These are phyloP conservation scores for Fusarium paranaense DNA, from an alignment of 2,329 filamentous ascomycete genomes.

Conservation along the genomic window DNA sequence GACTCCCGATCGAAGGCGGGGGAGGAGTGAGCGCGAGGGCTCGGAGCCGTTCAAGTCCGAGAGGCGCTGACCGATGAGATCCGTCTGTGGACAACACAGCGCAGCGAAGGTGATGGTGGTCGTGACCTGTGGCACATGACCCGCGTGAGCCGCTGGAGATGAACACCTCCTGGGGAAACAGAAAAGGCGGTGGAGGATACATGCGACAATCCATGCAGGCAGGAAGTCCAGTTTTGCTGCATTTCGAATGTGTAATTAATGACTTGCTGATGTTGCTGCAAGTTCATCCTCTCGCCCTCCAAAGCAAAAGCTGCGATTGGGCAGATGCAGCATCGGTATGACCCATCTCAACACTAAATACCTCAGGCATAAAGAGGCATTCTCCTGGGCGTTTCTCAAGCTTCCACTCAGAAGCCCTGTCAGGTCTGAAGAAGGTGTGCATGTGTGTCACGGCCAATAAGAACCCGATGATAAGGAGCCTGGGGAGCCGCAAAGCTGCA, in stretches of 20 bases:
- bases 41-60: conserved; percentile 16
- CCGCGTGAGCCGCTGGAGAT: conserved; percentile 28
- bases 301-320: conserved; percentile 22
- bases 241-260: conserved; percentile 11
- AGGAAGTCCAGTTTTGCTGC: conserved; percentile 14
- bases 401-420: conserved; percentile 16
- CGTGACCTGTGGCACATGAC: conserved; percentile 34
- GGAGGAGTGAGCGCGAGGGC: conserved; percentile 13
- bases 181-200: conserved; percentile 35
- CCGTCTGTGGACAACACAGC: background rate
- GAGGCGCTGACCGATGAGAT: conserved; percentile 12
- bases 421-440: conserved; percentile 8
- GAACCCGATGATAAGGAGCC: conserved; percentile 28
- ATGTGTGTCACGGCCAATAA: conserved; percentile 24
- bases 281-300: conserved; percentile 14
- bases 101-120: background rate
- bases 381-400: background rate
- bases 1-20: background rate
- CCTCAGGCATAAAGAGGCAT: conserved; percentile 27
- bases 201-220: conserved; percentile 16
- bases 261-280: conserved; percentile 9
- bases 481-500: conserved; percentile 33
- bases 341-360: background rate
- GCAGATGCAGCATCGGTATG: background rate
- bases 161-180: conserved; percentile 15